Conservation (phyloP, 306 rosid genomes). For the Cucurbita ficifolia region DNA sequence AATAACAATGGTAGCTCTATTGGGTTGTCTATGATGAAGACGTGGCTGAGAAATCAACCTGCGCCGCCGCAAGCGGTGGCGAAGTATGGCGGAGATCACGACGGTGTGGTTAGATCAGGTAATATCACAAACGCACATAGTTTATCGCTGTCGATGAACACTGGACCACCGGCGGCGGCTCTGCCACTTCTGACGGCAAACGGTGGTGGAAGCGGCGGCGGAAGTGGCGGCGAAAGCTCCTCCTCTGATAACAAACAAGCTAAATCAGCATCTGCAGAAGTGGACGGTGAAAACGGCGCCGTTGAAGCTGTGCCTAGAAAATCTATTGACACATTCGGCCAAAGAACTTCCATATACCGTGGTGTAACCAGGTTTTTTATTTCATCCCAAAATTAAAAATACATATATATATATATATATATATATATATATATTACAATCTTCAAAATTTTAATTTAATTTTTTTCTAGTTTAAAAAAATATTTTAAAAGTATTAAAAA, state of each 20-base stretch:
- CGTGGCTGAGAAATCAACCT: slow-evolving; percentile 81
- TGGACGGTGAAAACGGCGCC: slow-evolving; percentile 19
- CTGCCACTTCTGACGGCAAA: slow-evolving; percentile 21
- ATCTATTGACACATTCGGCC: slow-evolving; percentile 78
- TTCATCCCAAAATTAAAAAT: too few relatives aligned
- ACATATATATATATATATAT: too few relatives aligned
- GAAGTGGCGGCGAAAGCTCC: slow-evolving; percentile 26
- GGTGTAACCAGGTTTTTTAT: slow-evolving; percentile 69
- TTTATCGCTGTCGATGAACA: slow-evolving; percentile 74
- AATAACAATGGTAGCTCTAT: slow-evolving; percentile 22
- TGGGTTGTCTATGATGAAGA: slow-evolving; percentile 76
- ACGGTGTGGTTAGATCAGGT: neutral
- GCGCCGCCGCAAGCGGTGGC: slow-evolving; percentile 9
- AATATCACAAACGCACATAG: slow-evolving; percentile 22
- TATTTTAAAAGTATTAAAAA: too few relatives aligned
- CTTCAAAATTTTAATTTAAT: too few relatives aligned
- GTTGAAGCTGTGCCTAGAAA: slow-evolving; percentile 40
- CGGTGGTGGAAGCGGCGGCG: slow-evolving; percentile 16
- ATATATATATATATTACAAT: too few relatives aligned
- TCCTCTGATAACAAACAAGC: slow-evolving; percentile 42
- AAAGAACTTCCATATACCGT: slow-evolving; percentile 89
- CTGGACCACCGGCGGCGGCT: slow-evolving; percentile 39
- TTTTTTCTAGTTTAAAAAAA: too few relatives aligned
- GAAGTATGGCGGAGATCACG: slow-evolving; percentile 8
- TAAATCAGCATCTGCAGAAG: neutral